Evolutionary conservation across 2,329 filamentous ascomycete genomes (phyloP).

Genomic region (Aureobasidium sp.): DNA sequence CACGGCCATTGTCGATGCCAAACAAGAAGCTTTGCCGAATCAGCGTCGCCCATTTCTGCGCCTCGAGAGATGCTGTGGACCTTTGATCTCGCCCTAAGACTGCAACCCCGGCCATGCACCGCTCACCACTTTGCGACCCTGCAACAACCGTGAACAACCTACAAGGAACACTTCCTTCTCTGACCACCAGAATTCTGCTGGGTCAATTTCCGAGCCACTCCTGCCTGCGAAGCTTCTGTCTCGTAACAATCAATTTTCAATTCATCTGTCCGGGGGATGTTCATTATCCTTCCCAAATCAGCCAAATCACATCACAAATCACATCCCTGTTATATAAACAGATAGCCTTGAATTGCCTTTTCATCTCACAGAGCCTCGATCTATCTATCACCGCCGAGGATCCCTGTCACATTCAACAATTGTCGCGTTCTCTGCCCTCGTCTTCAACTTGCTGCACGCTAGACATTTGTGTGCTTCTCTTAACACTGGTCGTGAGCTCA

Average conservation of each 20-base stretch:
- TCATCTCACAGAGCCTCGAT: neutral
- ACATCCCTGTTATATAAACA: neutral
- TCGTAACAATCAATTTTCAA: neutral
- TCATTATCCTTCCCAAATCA: neutral
- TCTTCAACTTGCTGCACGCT: neutral
- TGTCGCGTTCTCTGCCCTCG: neutral
- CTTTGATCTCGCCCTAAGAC: neutral
- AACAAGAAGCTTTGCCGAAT: neutral
- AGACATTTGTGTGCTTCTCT: neutral
- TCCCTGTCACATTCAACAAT: neutral
- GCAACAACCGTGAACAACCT: neutral
- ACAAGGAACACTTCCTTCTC: neutral
- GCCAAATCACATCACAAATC: neutral
- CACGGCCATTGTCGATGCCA: neutral
- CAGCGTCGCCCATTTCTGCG: neutral
- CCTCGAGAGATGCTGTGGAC: neutral
- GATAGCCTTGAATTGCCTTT: neutral
- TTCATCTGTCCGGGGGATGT: neutral
- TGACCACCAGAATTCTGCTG: neutral
- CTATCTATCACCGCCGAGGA: neutral
- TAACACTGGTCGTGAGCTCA: neutral
- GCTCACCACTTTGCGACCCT: neutral
- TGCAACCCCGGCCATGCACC: neutral
- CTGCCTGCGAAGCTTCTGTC: neutral
- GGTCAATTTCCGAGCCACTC: neutral